phyloP scores from a whole-genome alignment of 176 grass and related monocot species.

The Phoenix roebelenii region DNA sequence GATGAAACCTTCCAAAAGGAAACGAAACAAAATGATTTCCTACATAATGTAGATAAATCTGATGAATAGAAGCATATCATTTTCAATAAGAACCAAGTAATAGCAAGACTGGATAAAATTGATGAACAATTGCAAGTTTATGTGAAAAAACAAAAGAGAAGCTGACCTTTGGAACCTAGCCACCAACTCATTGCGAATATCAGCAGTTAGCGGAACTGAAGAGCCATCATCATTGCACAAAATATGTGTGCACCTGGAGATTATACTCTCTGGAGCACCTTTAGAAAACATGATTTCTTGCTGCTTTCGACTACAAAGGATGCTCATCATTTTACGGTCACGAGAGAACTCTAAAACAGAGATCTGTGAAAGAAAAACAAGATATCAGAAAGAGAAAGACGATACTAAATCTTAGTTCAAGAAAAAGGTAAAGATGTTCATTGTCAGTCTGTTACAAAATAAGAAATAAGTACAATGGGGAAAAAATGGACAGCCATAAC shows the following conservation, averaged over 20 bases:
- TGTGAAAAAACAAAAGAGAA: slow-evolving; percentile 13
- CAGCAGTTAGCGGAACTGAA: slow-evolving; percentile 72
- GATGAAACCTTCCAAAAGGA: no score
- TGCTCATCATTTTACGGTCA: slow-evolving; percentile 99
- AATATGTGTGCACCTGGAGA: slow-evolving; percentile 82
- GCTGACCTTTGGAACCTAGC: slow-evolving; percentile 76
- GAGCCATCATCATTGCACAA: slow-evolving; percentile 90
- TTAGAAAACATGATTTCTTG: slow-evolving; percentile 99
- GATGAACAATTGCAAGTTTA: no score
- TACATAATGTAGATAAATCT: no score
- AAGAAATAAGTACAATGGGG: no score
- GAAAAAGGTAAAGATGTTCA: no score
- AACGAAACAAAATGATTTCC: no score
- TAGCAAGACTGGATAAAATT: no score
- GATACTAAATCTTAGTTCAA: slow-evolving; percentile 2
- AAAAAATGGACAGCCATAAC: no score
- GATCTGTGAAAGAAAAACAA: slow-evolving; percentile 48
- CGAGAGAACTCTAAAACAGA: slow-evolving; percentile 86
- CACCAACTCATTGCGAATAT: slow-evolving; percentile 76
- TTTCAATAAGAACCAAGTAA: no score
- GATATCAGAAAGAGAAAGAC: slow-evolving; percentile 5
- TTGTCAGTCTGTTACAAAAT: no score
- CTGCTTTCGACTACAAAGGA: slow-evolving; percentile 86
- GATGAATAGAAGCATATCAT: no score
- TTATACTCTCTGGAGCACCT: slow-evolving; percentile 93